Evolutionary conservation across 495 filamentous ascomycete species (phyloP), one percentile per base, ranked within the genome.

Genomic region (Annulohypoxylon nitens): DNA sequence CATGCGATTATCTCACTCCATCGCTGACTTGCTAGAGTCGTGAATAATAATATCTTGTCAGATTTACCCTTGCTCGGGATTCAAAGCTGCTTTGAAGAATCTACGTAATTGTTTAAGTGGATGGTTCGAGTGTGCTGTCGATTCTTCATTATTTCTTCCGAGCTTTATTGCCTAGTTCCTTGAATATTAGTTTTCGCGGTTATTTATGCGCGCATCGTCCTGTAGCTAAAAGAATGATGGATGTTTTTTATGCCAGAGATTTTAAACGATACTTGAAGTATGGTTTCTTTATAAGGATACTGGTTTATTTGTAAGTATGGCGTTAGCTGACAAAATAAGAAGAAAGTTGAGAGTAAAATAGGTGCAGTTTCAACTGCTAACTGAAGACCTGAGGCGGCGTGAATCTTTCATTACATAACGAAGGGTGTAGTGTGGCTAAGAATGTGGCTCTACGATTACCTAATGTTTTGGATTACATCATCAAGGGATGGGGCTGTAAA

Each of bases 371-470:
- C 20, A 1, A 23, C 20, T 23, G 20, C 20, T 23, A 23, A 23
- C 20, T 23, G 20, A n/a, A n/a, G 34, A 36, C 6, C 6, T 36
- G 0, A 6, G 6, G 10, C 34, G 34, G 6, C 34, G 10, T 41
- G 39, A 2, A 41, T 8, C 11, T 41, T 41, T 10, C 12, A 41
- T 41, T 41, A 14, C 12, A 11, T 36, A 14, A 41, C 0, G 5
- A 20, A 5, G 0, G 8, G 1, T n/a, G 39, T 14, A 11, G 5
- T 43, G 39, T 43, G 39, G 43, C n/a, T 18, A 4, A 20, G 1
- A 54, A 54, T 65, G 51, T 65, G 61, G 61, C 61, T 51, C 6
- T 39, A 8, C 0, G 4, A 54, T n/a, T n/a, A 30, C 50, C 10
- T 30, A 30, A 30, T 30, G 30, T 6, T 30, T 30, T 6, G 4